Evolutionary conservation across 2,329 filamentous ascomycete genomes (phyloP).

Genomic region (Aspergillus arachidicola): DNA sequence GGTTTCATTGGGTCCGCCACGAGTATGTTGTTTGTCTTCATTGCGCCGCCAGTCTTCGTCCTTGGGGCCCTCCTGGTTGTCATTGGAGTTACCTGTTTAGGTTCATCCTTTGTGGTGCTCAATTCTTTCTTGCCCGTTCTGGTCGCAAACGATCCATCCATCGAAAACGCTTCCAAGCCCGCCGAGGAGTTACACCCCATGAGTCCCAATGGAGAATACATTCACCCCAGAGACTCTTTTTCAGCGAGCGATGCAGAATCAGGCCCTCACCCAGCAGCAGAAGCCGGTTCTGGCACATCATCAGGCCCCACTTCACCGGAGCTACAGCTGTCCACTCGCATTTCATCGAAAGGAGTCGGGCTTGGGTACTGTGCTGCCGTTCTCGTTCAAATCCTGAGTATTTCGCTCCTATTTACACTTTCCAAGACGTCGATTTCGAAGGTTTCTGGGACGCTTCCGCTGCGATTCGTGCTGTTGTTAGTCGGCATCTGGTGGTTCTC

Average conservation of each 20-base stretch:
- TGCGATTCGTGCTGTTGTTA: conserved; percentile 78
- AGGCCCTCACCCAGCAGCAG: conserved; percentile 14
- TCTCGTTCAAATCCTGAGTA: conserved; percentile 77
- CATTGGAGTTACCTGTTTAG: conserved; percentile 84
- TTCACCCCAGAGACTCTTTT: conserved; percentile 10
- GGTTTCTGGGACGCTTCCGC: conserved; percentile 73
- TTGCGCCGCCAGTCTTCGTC: conserved; percentile 74
- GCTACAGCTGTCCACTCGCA: conserved; percentile 78
- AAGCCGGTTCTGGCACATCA: conserved; percentile 7
- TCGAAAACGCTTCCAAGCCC: conserved; percentile 33
- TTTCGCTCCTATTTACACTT: conserved; percentile 67
- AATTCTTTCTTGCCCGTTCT: conserved; percentile 90
- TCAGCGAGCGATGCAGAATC: conserved; percentile 27
- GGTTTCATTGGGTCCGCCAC: conserved; percentile 75
- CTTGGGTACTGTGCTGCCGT: conserved; percentile 85
- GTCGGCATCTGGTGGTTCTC: conserved; percentile 86
- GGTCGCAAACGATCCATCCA: conserved; percentile 74
- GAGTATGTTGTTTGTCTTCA: conserved; percentile 84
- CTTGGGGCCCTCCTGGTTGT: conserved; percentile 80
- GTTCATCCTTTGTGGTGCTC: conserved; percentile 85
- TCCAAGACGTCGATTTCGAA: conserved; percentile 47
- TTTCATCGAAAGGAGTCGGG: conserved; percentile 84
- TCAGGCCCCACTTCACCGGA: conserved; percentile 56
- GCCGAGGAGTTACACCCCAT: conserved; percentile 29
- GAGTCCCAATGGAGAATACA: conserved; percentile 17